phyloP scores from a whole-genome alignment of 441 rosid genomes.

The Mallotus repandus region DNA sequence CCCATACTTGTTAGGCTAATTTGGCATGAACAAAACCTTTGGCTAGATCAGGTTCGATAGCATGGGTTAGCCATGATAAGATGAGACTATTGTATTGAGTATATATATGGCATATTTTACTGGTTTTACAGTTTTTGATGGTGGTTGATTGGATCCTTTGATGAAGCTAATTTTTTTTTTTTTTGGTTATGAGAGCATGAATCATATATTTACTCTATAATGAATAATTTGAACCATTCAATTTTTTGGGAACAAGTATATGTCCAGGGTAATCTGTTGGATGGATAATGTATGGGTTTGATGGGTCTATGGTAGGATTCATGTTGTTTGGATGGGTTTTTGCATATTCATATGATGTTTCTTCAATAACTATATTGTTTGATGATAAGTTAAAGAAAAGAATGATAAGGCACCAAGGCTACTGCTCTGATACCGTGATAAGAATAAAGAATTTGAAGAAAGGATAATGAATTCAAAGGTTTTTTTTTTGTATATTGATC shows the following conservation, averaged over 20 bases:
- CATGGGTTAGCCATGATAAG: not conserved
- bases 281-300: conserved; percentile 10
- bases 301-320: conserved; percentile 11
- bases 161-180: conserved; percentile 7
- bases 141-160: not conserved
- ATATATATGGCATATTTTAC: not conserved
- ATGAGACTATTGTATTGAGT: not conserved
- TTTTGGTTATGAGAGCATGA: conserved; percentile 14
- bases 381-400: too few species aligned
- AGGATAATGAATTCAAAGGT: too few species aligned
- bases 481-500: too few species aligned
- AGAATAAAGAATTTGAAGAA: too few species aligned
- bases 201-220: conserved; percentile 15
- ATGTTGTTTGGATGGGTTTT: too few species aligned
- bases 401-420: too few species aligned
- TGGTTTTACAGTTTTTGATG: not conserved
- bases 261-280: conserved; percentile 13
- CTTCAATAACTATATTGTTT: too few species aligned
- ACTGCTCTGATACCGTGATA: too few species aligned
- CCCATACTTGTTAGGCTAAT: not conserved
- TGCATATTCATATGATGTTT: too few species aligned
- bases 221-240: conserved; percentile 14
- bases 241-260: conserved; percentile 4
- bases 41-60: not conserved
- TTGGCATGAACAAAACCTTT: too few species aligned